phyloP scores from a whole-genome alignment of 2,329 filamentous ascomycete genomes.

The Penicillium nordicum region DNA sequence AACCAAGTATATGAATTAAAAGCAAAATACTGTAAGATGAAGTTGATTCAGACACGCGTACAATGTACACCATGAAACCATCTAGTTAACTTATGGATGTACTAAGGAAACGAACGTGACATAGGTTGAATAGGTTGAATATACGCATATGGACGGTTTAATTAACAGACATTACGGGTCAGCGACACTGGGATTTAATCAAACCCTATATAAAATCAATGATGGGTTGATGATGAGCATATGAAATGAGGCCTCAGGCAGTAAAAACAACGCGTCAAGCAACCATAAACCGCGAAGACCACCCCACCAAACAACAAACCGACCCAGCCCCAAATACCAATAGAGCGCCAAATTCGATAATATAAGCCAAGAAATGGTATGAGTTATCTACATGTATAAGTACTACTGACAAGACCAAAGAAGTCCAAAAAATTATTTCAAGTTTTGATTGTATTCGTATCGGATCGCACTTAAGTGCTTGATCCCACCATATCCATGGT shows the following conservation, averaged over 20 bases:
- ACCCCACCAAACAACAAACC: background rate
- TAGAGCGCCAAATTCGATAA: no score
- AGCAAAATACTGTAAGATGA: background rate
- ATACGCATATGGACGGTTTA: background rate
- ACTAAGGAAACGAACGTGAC: no score
- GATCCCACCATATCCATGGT: slow-evolving; percentile 33
- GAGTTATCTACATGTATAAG: background rate
- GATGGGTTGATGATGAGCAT: background rate
- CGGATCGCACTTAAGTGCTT: slow-evolving; percentile 28
- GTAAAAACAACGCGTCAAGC: background rate
- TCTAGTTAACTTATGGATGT: no score
- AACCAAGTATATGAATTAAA: background rate
- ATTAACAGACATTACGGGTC: background rate
- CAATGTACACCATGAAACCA: background rate
- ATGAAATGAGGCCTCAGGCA: background rate
- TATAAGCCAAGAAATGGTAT: background rate
- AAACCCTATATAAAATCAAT: background rate
- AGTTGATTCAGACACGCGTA: no score
- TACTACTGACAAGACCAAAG: background rate
- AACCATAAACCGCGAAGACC: background rate
- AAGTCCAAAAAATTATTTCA: background rate
- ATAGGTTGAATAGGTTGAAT: background rate
- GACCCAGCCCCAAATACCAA: background rate
- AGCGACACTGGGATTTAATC: background rate
- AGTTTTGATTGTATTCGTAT: slow-evolving; percentile 38